phyloP scores from a whole-genome alignment of 306 rosid species.

The Arachis hypogaea region DNA sequence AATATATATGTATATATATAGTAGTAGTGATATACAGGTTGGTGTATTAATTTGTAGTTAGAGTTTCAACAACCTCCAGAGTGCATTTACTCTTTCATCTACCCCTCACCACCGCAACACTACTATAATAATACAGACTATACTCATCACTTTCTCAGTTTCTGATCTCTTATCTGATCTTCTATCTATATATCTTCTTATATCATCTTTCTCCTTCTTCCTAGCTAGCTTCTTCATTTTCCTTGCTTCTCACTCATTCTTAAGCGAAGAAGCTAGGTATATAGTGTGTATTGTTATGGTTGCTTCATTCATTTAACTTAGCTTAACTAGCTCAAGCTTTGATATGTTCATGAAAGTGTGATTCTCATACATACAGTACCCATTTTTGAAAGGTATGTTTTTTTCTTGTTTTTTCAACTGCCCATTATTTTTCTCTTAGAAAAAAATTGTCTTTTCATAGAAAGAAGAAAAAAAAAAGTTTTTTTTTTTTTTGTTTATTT shows the following conservation, averaged over 20 bases:
- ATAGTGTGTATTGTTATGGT: background rate
- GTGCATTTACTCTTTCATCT: slow-evolving; percentile 45
- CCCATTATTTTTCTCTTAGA: background rate
- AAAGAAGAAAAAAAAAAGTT: background rate
- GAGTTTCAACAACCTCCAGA: background rate
- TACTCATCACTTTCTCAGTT: too few relatives aligned
- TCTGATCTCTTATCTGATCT: too few relatives aligned
- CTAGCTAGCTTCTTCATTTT: background rate
- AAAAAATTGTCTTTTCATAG: background rate
- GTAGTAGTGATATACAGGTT: background rate
- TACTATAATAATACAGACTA: too few relatives aligned
- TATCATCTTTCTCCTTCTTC: too few relatives aligned
- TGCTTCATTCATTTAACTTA: background rate
- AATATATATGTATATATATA: background rate
- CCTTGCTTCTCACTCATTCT: background rate
- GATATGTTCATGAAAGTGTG: slow-evolving; percentile 12
- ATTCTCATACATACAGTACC: background rate
- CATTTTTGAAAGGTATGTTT: slow-evolving; percentile 22
- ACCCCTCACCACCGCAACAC: too few relatives aligned
- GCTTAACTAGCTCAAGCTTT: background rate
- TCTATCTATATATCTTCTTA: too few relatives aligned
- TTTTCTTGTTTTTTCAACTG: slow-evolving; percentile 23
- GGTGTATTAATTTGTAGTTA: background rate
- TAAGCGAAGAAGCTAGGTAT: background rate
- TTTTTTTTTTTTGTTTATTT: background rate